Evolutionary conservation across 1,139 yeast species (phyloP).

Genomic region (Candida glucosophila): DNA sequence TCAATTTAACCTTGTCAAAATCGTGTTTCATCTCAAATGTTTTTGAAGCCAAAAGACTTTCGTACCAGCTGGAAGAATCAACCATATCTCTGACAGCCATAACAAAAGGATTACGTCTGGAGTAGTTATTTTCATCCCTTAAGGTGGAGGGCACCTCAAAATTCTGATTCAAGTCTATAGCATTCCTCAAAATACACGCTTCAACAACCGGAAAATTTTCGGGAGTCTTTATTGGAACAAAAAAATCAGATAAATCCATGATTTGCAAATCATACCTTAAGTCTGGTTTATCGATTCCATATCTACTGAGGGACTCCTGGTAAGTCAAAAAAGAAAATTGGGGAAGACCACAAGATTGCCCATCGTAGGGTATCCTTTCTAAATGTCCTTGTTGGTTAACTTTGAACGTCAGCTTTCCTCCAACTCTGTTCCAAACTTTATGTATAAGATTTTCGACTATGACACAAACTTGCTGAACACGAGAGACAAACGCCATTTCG

Average conservation of each 20-base stretch:
- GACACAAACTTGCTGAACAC: constrained; percentile 52
- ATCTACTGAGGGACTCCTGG: constrained; percentile 56
- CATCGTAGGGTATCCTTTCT: constrained; percentile 8
- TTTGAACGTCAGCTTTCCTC: constrained; percentile 27
- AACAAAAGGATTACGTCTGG: constrained; percentile 52
- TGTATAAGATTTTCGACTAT: constrained; percentile 55
- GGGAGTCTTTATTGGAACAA: constrained; percentile 21
- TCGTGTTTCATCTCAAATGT: constrained; percentile 11
- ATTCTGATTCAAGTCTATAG: constrained; percentile 21
- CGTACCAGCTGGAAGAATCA: constrained; percentile 36
- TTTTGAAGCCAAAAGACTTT: constrained; percentile 21
- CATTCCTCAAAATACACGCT: constrained; percentile 53
- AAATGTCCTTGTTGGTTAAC: constrained; percentile 18
- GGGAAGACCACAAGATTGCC: constrained; percentile 10
- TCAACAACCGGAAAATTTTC: constrained; percentile 60
- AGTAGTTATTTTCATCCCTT: constrained; percentile 39
- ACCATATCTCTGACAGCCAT: constrained; percentile 35
- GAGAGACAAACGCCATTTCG: constrained; percentile 81
- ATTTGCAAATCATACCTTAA: constrained; percentile 56
- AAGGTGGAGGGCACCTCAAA: constrained; percentile 21
- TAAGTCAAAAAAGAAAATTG: constrained; percentile 50
- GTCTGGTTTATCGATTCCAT: constrained; percentile 95
- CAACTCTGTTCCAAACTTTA: constrained; percentile 48
- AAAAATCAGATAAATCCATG: constrained; percentile 34
- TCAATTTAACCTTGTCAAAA: constrained; percentile 17